Evolutionary conservation across 2,329 filamentous ascomycete genomes (phyloP), one percentile per base, ranked within the genome.

Genomic region (Neopestalotiopsis sp.): DNA sequence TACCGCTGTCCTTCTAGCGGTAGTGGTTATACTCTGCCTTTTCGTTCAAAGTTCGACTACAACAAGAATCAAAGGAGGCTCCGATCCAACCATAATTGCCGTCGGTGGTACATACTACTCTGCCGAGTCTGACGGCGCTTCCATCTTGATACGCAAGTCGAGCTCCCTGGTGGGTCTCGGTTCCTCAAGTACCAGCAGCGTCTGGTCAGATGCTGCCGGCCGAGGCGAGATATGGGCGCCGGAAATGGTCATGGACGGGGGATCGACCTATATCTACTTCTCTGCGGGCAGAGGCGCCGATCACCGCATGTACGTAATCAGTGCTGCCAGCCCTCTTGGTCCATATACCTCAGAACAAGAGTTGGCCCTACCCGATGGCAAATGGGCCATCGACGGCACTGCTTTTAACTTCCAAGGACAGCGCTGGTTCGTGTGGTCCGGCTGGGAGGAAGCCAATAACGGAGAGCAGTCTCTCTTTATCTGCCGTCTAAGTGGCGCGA

Each of bases 361-460:
- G 62, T 66, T 75, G 10, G 67, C 56, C 13, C 61, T 75, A 42
- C 73, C 74, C 1, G 74, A 74, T 40, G 72, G 74, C 57, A 58
- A 69, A 9, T 75, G 74, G 74, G 73, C 42, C 34, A 75, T 75
- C 28, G 74, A 75, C 62, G 74, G 73, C 34, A 67, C 72, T 1
- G 56, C 70, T 20, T 74, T 75, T 57, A 69, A 42, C 30, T 75
- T 73, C 4, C 67, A 72, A 28, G 72, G 68, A 0, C 52, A 69
- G 60, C 69, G 73, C n/a, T 75, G 71, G 71, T 75, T 74, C 42
- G 74, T 75, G 28, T 75, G 74, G 74, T 75, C 74, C 24, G 74
- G 74, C 28, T 75, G 74, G 73, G 68, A 20, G 2, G 69, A 61
- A 30, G 64, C 65, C 30, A 34, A 60, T 14, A 71, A 72, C 66